These are phyloP conservation scores for Saccharomycopsis olivae DNA, from an alignment of 805 yeast genomes.

Conservation along the genomic window DNA sequence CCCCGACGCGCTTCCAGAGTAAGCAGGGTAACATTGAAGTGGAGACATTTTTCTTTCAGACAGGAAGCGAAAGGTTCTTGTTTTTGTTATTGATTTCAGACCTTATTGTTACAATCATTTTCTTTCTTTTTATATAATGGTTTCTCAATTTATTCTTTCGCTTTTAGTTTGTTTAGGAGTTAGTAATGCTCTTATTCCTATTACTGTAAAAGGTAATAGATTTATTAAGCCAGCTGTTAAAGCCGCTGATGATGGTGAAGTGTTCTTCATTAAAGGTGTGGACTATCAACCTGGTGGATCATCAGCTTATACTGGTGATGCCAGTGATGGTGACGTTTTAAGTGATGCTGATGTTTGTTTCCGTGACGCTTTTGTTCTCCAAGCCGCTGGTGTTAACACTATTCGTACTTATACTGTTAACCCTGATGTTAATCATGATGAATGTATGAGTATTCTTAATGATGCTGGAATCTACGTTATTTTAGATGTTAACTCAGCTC, in stretches of 20 bases:
- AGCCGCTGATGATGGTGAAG: slow-evolving; percentile 37
- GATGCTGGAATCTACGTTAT: slow-evolving; percentile 87
- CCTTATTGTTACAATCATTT: too few relatives aligned
- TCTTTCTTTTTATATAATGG: too few relatives aligned
- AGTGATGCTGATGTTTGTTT: slow-evolving; percentile 60
- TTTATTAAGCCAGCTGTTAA: slow-evolving; percentile 46
- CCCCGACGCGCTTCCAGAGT: too few relatives aligned
- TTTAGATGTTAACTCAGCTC: slow-evolving; percentile 76
- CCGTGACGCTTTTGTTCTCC: slow-evolving; percentile 71
- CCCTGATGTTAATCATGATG: slow-evolving; percentile 80
- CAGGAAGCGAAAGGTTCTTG: too few relatives aligned
- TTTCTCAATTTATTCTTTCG: too few relatives aligned
- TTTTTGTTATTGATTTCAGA: too few relatives aligned
- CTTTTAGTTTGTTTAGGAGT: too few relatives aligned
- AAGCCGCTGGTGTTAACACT: slow-evolving; percentile 76
- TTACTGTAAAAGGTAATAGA: slow-evolving; percentile 43
- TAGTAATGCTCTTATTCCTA: slow-evolving; percentile 35
- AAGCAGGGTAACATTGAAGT: too few relatives aligned
- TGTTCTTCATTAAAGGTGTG: slow-evolving; percentile 75
- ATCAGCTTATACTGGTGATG: slow-evolving; percentile 34
- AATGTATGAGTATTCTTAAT: slow-evolving; percentile 82
- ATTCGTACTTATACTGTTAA: slow-evolving; percentile 74
- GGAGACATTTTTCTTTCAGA: too few relatives aligned
- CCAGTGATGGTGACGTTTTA: slow-evolving; percentile 45
- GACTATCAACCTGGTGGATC: slow-evolving; percentile 96